Evolutionary conservation across 2,329 filamentous ascomycete genomes (phyloP).

Genomic region (Shiraia sp.): DNA sequence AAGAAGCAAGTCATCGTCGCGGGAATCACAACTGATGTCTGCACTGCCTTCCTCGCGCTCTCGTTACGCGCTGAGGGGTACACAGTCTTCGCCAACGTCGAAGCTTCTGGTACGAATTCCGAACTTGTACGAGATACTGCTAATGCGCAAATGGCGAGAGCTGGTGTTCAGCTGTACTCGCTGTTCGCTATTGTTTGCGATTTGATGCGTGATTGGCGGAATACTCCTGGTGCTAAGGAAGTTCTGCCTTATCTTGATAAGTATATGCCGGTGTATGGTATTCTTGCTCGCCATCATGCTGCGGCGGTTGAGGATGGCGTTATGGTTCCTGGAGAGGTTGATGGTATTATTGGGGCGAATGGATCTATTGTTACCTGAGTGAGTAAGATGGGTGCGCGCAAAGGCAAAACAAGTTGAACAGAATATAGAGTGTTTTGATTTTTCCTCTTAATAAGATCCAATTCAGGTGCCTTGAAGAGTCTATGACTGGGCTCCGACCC

Average conservation of each 20-base stretch:
- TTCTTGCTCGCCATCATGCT: conserved; percentile 64
- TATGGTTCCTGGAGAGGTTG: conserved; percentile 59
- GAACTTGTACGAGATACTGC: conserved; percentile 64
- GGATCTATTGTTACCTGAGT: conserved; percentile 17
- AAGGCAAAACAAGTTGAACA: too few relatives aligned
- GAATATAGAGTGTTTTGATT: too few relatives aligned
- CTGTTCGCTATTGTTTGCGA: conserved; percentile 68
- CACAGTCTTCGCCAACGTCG: conserved; percentile 73
- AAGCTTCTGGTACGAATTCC: conserved; percentile 70
- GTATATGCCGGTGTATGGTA: conserved; percentile 68
- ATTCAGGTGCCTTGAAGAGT: too few relatives aligned
- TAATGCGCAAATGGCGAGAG: conserved; percentile 68
- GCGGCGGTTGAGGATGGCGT: conserved; percentile 65
- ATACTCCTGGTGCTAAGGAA: conserved; percentile 55
- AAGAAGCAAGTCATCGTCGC: conserved; percentile 72
- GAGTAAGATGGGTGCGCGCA: not conserved
- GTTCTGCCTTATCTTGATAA: conserved; percentile 67
- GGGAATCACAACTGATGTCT: conserved; percentile 76
- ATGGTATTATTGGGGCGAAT: conserved; percentile 23
- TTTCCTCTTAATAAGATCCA: too few relatives aligned
- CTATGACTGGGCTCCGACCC: too few relatives aligned
- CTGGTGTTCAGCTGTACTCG: conserved; percentile 67
- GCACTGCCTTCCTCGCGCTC: conserved; percentile 74
- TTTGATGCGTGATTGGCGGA: conserved; percentile 72
- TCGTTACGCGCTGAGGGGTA: conserved; percentile 72